Percentiles rank a stretch among this genome's conserved stretches.
Evolutionary conservation across 176 grass and related monocot species (phyloP).

Genomic region (Ampelocalamus luodianensis): DNA sequence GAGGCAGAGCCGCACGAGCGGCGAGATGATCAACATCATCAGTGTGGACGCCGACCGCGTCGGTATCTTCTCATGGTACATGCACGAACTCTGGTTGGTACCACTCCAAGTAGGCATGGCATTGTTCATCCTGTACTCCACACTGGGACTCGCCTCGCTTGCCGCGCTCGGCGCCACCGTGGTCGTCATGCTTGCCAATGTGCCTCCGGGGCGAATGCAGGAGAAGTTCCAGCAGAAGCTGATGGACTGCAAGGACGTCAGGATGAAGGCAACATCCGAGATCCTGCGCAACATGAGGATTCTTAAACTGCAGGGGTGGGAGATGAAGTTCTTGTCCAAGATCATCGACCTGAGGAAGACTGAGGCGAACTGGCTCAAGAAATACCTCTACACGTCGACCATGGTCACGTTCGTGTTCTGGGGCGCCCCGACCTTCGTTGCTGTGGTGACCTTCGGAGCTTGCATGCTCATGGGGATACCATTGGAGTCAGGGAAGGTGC

Average conservation of each 20-base stretch:
- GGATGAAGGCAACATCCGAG: conserved; percentile 85
- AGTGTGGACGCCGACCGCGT: conserved; percentile 67
- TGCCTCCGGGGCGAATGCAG: conserved; percentile 63
- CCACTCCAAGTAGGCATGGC: conserved; percentile 72
- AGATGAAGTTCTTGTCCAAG: conserved; percentile 91
- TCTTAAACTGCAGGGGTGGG: conserved; percentile 87
- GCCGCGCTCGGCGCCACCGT: conserved; percentile 59
- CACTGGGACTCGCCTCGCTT: conserved; percentile 59
- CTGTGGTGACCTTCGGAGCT: conserved; percentile 69
- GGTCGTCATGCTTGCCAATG: conserved; percentile 74
- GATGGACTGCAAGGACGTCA: conserved; percentile 78
- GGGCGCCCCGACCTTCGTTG: conserved; percentile 70
- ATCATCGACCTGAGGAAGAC: conserved; percentile 70
- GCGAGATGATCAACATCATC: conserved; percentile 74
- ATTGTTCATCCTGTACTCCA: conserved; percentile 74
- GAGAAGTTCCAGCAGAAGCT: conserved; percentile 72
- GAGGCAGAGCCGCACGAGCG: conserved; percentile 65
- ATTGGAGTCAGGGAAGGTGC: conserved; percentile 56
- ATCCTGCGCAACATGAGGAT: conserved; percentile 88
- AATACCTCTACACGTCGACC: conserved; percentile 55
- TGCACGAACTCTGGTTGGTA: conserved; percentile 81
- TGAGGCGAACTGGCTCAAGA: conserved; percentile 72
- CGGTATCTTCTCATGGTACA: conserved; percentile 62
- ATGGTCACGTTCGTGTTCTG: conserved; percentile 56
- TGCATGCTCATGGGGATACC: conserved; percentile 55